Evolutionary conservation across 176 grass and related monocot species (phyloP).

Genomic region (Eleusine coracana): DNA sequence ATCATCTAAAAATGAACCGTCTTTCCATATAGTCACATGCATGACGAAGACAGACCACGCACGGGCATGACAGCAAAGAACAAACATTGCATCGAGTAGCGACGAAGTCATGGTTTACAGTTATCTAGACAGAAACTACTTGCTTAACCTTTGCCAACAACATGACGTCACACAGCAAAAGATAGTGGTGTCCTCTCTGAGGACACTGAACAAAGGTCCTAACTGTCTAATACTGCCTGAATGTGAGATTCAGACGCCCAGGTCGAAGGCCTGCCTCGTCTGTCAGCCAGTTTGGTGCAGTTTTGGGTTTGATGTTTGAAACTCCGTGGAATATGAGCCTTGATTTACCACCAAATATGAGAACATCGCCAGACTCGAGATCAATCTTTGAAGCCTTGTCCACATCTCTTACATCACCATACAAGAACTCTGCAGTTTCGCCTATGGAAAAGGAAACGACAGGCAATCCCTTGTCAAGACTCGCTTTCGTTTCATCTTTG

Average conservation of each 20-base stretch:
- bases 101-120: background rate
- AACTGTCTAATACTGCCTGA: constrained; percentile 43
- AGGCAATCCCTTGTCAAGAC: constrained; percentile 47
- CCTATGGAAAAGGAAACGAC: constrained; percentile 66
- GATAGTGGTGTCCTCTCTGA: background rate
- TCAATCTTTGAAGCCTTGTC: constrained; percentile 45
- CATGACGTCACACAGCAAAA: too few relatives aligned
- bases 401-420: constrained; percentile 35
- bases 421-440: constrained; percentile 60
- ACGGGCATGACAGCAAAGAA: background rate
- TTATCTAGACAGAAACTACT: background rate
- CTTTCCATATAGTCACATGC: background rate
- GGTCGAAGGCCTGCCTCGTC: constrained; percentile 51
- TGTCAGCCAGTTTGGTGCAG: constrained; percentile 30
- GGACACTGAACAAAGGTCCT: background rate
- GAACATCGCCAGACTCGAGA: constrained; percentile 64
- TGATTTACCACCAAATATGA: constrained; percentile 62
- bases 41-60: background rate
- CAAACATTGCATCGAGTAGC: background rate
- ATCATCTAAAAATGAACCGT: background rate
- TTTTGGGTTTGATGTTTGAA: constrained; percentile 31
- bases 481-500: constrained; percentile 51
- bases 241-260: constrained; percentile 67
- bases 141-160: background rate
- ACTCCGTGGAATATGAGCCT: constrained; percentile 58